Evolutionary conservation across 306 rosid species (phyloP), one percentile per base, ranked within the genome.

Genomic region (Acacia crassicarpa): DNA sequence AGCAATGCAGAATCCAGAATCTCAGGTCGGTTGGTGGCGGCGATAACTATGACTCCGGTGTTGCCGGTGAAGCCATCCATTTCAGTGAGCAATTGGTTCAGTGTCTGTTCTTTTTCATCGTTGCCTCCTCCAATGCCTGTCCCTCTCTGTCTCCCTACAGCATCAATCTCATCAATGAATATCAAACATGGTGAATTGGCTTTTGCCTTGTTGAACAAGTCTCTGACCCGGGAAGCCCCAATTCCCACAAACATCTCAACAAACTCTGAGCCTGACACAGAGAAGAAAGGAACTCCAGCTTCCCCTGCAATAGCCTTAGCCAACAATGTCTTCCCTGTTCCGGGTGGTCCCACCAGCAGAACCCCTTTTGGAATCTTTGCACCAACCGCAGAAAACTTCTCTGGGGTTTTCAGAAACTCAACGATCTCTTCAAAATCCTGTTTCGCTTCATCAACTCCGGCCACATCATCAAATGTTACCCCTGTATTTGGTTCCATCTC

Each of bases 371-470:
- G 95, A 74, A 92, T 92, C 65, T 83, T 88, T 0, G 95, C 95
- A 53, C 98, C 98, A 20, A 94, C 85, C 0, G 92, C 89, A 0
- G 95, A 69, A 73, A 94, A 94, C 93, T 89, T 94, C 59, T 92
- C 97, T n/a, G 97, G 94, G 32, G 87, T 90, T 80, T 81, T 92
- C 45, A 94, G 81, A 85, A 94, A 90, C 85, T 88, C 93, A 16
- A 94, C 93, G 11, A 90, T 90, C 86, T 94, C 98, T 82, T 91
- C 85, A 72, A 94, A 91, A 68, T 94, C 98, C 81, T 91, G 94
- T 82, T 94, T 94, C 12, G 97, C 98, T 83, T 91, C 98, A 85
- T 94, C 97, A 71, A 93, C 87, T 20, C 98, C 97, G 7, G 98
- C 97, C 30, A 90, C 92, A 87, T 90, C 92, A 67, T 90, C 90